These are phyloP conservation scores for Fimicolochytrium jonesii DNA, from an alignment of 192 early-diverging fungal species.

Conservation along the genomic window DNA sequence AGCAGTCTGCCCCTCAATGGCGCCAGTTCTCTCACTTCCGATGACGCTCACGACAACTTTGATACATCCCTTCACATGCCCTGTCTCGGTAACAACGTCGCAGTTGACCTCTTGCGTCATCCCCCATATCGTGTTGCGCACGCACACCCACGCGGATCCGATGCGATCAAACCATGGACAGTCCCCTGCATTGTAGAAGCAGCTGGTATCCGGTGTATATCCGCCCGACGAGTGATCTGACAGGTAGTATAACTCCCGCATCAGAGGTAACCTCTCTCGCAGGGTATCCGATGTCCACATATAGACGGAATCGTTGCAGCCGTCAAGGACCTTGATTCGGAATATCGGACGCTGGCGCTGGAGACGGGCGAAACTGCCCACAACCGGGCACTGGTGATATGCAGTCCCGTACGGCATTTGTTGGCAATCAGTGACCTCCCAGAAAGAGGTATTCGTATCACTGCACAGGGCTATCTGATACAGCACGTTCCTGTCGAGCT, in stretches of 20 bases:
- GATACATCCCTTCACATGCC: neutral
- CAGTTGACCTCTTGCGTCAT: conserved; percentile 5
- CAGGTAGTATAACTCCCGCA: conserved; percentile 46
- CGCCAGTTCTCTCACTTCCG: neutral
- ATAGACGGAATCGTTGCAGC: conserved; percentile 43
- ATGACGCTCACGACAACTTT: conserved; percentile 10
- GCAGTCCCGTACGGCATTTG: no score
- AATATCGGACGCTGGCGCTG: conserved; percentile 27
- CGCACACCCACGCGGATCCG: conserved; percentile 10
- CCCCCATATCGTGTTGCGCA: conserved; percentile 23
- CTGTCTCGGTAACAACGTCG: conserved; percentile 7
- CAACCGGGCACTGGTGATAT: no score
- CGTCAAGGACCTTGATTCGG: conserved; percentile 49
- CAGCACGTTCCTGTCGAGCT: conserved; percentile 72
- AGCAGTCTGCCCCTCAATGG: neutral
- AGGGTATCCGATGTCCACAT: conserved; percentile 66
- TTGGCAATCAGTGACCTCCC: no score
- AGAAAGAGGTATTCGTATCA: no score
- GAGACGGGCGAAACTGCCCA: no score
- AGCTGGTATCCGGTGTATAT: no score
- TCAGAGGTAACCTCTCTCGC: conserved; percentile 53
- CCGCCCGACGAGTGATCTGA: conserved; percentile 11
- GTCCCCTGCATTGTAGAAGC: conserved; percentile 10
- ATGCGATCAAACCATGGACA: conserved; percentile 28
- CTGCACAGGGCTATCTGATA: conserved; percentile 79